These are phyloP conservation scores for Primulina tabacum DNA, from an alignment of 257 asterid genomes.

Conservation along the genomic window DNA sequence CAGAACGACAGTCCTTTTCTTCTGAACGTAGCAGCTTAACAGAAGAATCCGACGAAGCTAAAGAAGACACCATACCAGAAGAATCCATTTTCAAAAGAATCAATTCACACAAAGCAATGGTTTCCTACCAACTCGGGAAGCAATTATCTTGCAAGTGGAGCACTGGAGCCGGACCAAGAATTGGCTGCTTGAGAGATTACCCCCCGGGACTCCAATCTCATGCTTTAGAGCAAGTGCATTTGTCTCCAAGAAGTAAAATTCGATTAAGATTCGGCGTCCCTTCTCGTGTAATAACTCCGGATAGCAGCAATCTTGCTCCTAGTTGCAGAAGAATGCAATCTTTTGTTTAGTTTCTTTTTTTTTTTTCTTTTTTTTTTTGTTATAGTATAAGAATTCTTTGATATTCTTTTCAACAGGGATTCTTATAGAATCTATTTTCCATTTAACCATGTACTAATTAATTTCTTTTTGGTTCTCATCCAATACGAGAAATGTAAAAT, in stretches of 20 bases:
- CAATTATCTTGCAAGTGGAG: constrained; percentile 84
- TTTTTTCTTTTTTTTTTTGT: too few species aligned
- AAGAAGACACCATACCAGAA: constrained; percentile 44
- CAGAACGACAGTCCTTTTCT: constrained; percentile 18
- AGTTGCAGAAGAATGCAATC: constrained; percentile 6
- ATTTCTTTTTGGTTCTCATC: too few species aligned
- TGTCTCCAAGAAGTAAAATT: constrained; percentile 61
- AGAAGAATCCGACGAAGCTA: neutral
- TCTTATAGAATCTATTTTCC: too few species aligned
- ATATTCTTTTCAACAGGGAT: too few species aligned
- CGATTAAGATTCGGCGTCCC: constrained; percentile 39
- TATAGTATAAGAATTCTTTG: too few species aligned
- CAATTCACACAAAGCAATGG: constrained; percentile 57
- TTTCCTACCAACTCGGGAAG: constrained; percentile 64
- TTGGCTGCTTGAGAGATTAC: constrained; percentile 76
- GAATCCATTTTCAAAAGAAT: constrained; percentile 56
- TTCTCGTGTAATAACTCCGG: constrained; percentile 43
- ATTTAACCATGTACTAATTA: too few species aligned
- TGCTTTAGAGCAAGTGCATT: constrained; percentile 62
- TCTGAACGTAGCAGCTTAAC: neutral
- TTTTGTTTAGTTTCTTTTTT: neutral
- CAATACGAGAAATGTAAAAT: too few species aligned
- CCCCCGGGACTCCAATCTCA: constrained; percentile 73
- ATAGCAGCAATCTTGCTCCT: constrained; percentile 36
- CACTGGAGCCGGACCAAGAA: constrained; percentile 90